Conservation (phyloP, 345 rosid genomes). For the Brassica nigra region DNA sequence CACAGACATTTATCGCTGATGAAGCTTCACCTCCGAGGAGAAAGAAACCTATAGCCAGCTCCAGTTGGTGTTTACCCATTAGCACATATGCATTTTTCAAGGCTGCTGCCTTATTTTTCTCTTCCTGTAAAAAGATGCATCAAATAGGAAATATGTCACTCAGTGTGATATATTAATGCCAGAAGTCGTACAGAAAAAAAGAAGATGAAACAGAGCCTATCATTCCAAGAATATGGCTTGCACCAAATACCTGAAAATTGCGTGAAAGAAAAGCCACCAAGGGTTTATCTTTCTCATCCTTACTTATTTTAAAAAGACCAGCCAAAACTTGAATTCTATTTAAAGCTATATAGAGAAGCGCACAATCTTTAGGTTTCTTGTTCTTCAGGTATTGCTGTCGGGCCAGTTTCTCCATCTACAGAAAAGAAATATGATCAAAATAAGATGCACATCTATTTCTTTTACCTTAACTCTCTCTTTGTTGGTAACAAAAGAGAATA, state of each 20-base stretch:
- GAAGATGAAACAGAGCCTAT: conserved; percentile 15
- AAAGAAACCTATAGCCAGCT: conserved; percentile 87
- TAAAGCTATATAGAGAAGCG: conserved; percentile 80
- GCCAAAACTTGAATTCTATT: conserved; percentile 91
- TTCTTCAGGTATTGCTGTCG: conserved; percentile 74
- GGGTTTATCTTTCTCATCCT: conserved; percentile 86
- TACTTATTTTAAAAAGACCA: conserved; percentile 90
- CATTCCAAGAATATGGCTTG: conserved; percentile 27
- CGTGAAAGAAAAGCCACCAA: conserved; percentile 90
- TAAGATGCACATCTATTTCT: conserved; percentile 7
- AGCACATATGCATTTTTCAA: conserved; percentile 94
- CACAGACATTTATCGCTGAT: conserved; percentile 84
- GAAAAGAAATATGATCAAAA: conserved; percentile 32
- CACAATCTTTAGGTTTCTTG: conserved; percentile 88
- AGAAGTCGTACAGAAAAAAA: conserved; percentile 1
- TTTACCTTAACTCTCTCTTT: not conserved
- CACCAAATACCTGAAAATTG: conserved; percentile 76
- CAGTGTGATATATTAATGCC: conserved; percentile 10
- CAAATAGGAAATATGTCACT: conserved; percentile 29
- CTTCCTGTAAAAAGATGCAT: conserved; percentile 57
- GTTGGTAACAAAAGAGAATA: conserved; percentile 16
- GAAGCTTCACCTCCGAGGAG: conserved; percentile 90
- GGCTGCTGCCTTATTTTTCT: conserved; percentile 90
- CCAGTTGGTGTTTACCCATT: conserved; percentile 91
- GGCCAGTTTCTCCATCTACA: conserved; percentile 90